Base-by-base conservation (phyloP, 2,329 filamentous ascomycete species). In the Dothideomycetidae sp. region DNA sequence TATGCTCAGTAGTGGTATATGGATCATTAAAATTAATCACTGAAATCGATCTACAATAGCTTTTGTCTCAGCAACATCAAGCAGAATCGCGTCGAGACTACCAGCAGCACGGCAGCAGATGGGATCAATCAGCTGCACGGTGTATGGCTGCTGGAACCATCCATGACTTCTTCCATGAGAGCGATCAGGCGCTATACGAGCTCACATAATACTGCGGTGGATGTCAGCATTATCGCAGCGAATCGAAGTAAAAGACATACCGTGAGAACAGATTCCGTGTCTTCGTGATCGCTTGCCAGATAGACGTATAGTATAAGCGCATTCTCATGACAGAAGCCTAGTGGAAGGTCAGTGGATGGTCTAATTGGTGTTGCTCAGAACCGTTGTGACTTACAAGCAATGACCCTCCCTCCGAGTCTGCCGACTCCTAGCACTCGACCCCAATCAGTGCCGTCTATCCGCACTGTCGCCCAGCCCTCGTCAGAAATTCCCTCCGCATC, bases 391-490 rank as follows among this genome's bases (percentile, higher is more conserved):
- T 61, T 45, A 77, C 86, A 94, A 40, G 86, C 90, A 63, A 96
- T 90, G 36, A 96, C 88, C 47, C 84, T 71, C 1, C 85, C 88
- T 48, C 90, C 88, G 18, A 96, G 62, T 35, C 86, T 69, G 1
- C 88, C 88, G 10, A 96, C 86, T 56, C 84, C 92, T 47, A 98
- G 66, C n/a, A 96, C 88, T 47, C 74, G 75, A 19, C 84, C 84
- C 88, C 90, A 96, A 55, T 98, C 90, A 55, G 76, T 80, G 21
- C 85, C 90, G 59, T 96, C 90, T 15, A 96, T 85, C 37, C 82
- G 70, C 23, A 96, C 88, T 15, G 74, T 84, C 1, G 85, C 83
- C 84, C 88, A 96, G 31, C 75, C 76, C 43, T 84, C 76, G 10
- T 85, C 81, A 10, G 81, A 82, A 13, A 73, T 76, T 37, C 76